Conservation (phyloP, 2,329 filamentous ascomycete species). For the Aspergillus pseudotamarii region DNA sequence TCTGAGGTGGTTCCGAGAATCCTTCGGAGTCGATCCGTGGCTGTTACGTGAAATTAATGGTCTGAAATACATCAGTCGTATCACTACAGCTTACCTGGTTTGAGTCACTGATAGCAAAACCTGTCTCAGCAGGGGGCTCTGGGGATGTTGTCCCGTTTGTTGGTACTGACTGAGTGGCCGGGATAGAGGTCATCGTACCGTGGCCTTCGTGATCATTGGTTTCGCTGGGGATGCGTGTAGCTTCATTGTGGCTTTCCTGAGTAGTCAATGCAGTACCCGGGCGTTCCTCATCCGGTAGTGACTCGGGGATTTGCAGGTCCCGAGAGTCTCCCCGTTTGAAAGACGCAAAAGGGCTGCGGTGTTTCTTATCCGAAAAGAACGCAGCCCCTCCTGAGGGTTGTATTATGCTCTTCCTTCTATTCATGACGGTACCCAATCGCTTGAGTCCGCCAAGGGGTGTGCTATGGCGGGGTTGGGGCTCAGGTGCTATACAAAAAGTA, state of each 20-base stretch:
- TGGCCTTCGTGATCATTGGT: constrained; percentile 27
- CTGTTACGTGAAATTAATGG: constrained; percentile 22
- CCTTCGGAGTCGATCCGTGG: constrained; percentile 44
- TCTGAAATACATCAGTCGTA: background rate
- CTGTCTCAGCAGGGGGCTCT: constrained; percentile 20
- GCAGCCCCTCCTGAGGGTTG: constrained; percentile 34
- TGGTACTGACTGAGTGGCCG: constrained; percentile 23
- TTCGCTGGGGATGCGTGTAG: constrained; percentile 29
- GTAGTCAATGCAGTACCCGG: constrained; percentile 35
- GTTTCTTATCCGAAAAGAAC: constrained; percentile 43
- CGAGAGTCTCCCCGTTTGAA: constrained; percentile 47
- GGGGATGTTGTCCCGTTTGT: constrained; percentile 31
- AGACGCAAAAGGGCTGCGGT: constrained; percentile 45
- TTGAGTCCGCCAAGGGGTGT: constrained; percentile 49
- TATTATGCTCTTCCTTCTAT: constrained; percentile 47
- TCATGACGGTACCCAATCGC: constrained; percentile 52
- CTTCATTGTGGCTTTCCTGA: constrained; percentile 26
- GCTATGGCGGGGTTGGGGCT: constrained; percentile 42
- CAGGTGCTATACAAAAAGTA: constrained; percentile 23
- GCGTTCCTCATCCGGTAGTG: constrained; percentile 31
- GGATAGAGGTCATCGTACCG: constrained; percentile 23
- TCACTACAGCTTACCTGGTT: constrained; percentile 24
- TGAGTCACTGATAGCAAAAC: constrained; percentile 25
- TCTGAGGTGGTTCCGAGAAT: constrained; percentile 43
- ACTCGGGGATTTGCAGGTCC: constrained; percentile 41